These are phyloP conservation scores for Leccinum fuscescens DNA, from an alignment of 1,284 basidiomycete genomes.

Conservation along the genomic window DNA sequence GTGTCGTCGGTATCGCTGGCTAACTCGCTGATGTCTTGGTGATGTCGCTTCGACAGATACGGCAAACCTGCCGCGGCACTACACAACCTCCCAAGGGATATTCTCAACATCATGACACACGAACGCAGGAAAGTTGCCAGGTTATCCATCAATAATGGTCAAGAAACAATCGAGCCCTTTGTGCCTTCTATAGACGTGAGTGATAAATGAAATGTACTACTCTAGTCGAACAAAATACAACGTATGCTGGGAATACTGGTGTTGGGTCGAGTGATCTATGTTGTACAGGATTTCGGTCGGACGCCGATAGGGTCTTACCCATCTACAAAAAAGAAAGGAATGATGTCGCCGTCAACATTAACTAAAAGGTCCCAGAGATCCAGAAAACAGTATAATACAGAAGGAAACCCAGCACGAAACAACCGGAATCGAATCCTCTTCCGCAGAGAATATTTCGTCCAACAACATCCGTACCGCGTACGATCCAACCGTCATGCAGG, in stretches of 20 bases:
- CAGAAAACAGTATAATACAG: not conserved
- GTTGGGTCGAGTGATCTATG: not conserved
- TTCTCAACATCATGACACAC: not conserved
- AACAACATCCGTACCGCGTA: not conserved
- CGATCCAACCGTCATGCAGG: constrained; percentile 10
- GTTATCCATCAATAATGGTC: not conserved
- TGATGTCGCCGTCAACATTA: not conserved
- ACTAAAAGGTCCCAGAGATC: not conserved
- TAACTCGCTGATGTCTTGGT: not conserved
- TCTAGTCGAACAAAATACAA: not conserved
- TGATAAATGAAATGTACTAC: not conserved
- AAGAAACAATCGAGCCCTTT: not conserved
- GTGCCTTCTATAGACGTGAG: not conserved
- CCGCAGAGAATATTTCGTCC: too few species aligned
- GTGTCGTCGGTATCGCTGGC: not conserved
- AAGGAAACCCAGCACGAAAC: not conserved
- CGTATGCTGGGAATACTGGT: not conserved
- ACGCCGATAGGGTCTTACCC: not conserved
- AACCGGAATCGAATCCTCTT: not conserved
- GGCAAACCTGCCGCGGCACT: not conserved
- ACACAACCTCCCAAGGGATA: too few species aligned
- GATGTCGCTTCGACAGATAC: not conserved
- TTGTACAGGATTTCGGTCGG: not conserved
- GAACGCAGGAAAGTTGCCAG: not conserved
- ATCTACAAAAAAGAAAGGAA: not conserved